Base-by-base conservation (phyloP, 495 filamentous ascomycete species). In the Podospora pseudoanserina region DNA sequence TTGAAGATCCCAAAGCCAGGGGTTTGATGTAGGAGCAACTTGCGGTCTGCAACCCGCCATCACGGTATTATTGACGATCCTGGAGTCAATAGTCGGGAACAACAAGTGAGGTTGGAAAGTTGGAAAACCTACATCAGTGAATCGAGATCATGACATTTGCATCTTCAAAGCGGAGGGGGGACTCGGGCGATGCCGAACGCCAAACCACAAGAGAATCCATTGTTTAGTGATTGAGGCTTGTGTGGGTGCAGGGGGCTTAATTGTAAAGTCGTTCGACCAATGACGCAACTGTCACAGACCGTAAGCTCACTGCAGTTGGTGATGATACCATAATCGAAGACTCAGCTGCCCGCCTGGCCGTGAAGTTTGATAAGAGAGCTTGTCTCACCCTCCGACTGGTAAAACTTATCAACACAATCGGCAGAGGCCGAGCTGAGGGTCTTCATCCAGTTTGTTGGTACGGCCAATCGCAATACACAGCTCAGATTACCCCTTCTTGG, bases 401-500 rank as follows among this genome's bases (percentile, higher is more conserved):
- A 13, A 49, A 49, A 49, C 2, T 13, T 16, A 49, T 49, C 39
- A 49, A 2, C 39, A 49, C 39, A 49, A 13, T 23, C 39, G 39
- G 9, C 39, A 49, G 39, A 49, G 39, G 39, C 39, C 13, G 39
- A 49, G 39, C 13, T 49, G 39, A 49, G 15, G 39, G 7, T 49
- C 15, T 49, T 49, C 5, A 18, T 49, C 13, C 39, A 49, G 6
- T 49, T 49, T 11, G 30, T 32, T 49, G 39, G 39, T 49, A 49
- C 39, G 39, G 6, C 39, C 55, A 32, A 26, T 39, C 34, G 61
- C 18, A 32, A n/a, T 49, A 32, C 20, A 63, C 27, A 49, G 44
- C 39, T 32, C 39, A 34, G 65, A 70, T 70, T 57, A 19, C n/a
- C 75, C 75, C 75, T 73, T 69, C 73, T 73, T 75, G 75, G 68